Base-by-base conservation (phyloP, 352 stramenopile genomes). In the Globisporangium lucens region DNA sequence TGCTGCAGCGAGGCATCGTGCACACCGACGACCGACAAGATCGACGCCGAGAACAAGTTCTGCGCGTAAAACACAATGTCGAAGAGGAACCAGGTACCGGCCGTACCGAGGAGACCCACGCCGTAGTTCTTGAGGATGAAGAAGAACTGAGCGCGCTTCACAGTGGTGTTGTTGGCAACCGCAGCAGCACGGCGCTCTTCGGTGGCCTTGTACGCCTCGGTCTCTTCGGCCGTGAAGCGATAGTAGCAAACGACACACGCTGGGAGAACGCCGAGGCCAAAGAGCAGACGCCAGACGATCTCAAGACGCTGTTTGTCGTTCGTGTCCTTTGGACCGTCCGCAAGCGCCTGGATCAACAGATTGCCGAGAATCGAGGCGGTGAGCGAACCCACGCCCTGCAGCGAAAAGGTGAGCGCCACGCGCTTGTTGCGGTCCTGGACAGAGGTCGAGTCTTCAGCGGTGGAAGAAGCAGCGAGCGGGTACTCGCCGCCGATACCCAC, bases 1-100 rank as follows among this genome's bases (percentile, higher is more conserved):
- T n/a, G n/a, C n/a, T n/a, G n/a, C n/a, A n/a, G n/a, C n/a, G n/a
- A n/a, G n/a, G n/a, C n/a, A n/a, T n/a, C n/a, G n/a, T n/a, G n/a
- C n/a, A n/a, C n/a, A 20, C 83, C 83, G 4, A 91, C 70, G 8
- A 91, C 82, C 0, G 74, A 76, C 53, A 91, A 35, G 35, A 93
- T 89, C n/a, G n/a, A 22, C 72, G 83, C 83, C 12, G 83, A 90
- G 68, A 94, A 94, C 13, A 95, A 68, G 61, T 90, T 90, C 66
- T 91, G 82, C 3, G 85, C 81, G 67, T 91, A 93, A 64, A 89
- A 94, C 6, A 92, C 79, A 60, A 96, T 88, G 64, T 94, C 89
- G 67, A 94, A 93, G 10, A 95, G 76, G 69, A 96, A 94, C 87
- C 89, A 96, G 52, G 82, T 83, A 63, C 81, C 85, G 0, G 88